Evolutionary conservation across 495 filamentous ascomycete species (phyloP), one percentile per base, ranked within the genome.

Genomic region (Daldinia concentrica): DNA sequence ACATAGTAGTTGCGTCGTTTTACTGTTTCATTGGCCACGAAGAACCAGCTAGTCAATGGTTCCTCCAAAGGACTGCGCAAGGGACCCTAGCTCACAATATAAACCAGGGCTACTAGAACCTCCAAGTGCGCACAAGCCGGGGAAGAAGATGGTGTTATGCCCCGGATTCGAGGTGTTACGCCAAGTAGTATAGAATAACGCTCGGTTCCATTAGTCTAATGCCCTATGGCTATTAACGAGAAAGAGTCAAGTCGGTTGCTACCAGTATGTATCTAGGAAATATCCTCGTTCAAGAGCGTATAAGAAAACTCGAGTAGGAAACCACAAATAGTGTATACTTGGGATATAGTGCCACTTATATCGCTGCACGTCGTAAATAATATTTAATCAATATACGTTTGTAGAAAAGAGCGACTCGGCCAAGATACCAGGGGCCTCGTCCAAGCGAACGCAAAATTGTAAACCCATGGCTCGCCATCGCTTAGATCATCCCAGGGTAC

Each of bases 121-220:
- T 11, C 26, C 24, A 52, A 36, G 17, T 36, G 43, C 51, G 22
- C 24, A 50, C 24, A 41, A 55, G 54, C 66, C 32, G 54, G 59
- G 58, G 66, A 59, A 64, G 60, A 64, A 58, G 54, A 48, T 43
- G 66, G 43, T 57, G 54, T 59, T 19, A 32, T 59, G 55, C 67
- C 67, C 67, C 61, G 54, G 67, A 70, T 70, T 65, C 64, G 54
- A 37, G 54, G 24, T 54, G 51, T 41, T 41, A 24, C 43, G 34
- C 66, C 54, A 59, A 54, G 60, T 41, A 45, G 41, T 58, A 27
- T 41, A 43, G 36, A 56, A 17, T 39, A 43, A 24, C 43, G 36
- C 54, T 54, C 52, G 43, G 54, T 64, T 69, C 43, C 57, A 29
- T 52, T 58, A 27, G 37, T 30, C 54, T 39, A 4, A 22, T 56